Base-by-base conservation (phyloP, 148 eudicot species). In the Persicaria maculosa region DNA sequence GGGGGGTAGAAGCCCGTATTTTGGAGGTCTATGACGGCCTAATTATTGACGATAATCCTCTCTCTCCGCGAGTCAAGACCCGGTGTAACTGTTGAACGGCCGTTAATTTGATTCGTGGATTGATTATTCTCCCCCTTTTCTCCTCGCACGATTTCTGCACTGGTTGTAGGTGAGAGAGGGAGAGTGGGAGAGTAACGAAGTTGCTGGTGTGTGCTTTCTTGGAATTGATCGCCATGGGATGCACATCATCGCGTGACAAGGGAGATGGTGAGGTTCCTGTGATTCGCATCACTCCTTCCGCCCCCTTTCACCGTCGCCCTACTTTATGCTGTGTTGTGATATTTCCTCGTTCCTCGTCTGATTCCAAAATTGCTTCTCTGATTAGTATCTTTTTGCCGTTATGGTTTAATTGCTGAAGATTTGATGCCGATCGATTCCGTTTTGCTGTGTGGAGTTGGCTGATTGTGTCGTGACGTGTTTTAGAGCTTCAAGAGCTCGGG, bases 241-340 rank as follows among this genome's bases (percentile, higher is more conserved):
- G 64, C 64, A 20, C 64, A 58, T 58, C 64, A 10, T 58, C 64
- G 25, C 64, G 64, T 58, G 64, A 58, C 64, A 58, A 58, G 31
- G 64, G 64, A 58, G 64, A 58, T 58, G 64, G 64, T 58, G 64
- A 58, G 64, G 10, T 54, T 54, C 22, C 19, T 54, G 22, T 16
- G 40, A 31, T 31, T 31, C 40, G 40, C 40, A 31, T 31, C 40
- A 31, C 40, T 31, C 40, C 40, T 31, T 31, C 3, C 40, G 40
- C 40, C 40, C 40, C 40, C 40, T 2, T 31, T 31, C 40, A 31
- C 40, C 40, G 40, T 2, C 3, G 3, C 7, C 6, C 59, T 20
- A 2, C 1, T 20, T 54, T 54, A 0, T 54, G 6, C 20, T 19
- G 31, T 58, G 16, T 14, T 19, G 19, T 58, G 31, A 3, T 17